Percentiles rank a stretch among this genome's conserved stretches.
Evolutionary conservation across 2,329 filamentous ascomycete species (phyloP).

Genomic region (Atkinsonella texensis): DNA sequence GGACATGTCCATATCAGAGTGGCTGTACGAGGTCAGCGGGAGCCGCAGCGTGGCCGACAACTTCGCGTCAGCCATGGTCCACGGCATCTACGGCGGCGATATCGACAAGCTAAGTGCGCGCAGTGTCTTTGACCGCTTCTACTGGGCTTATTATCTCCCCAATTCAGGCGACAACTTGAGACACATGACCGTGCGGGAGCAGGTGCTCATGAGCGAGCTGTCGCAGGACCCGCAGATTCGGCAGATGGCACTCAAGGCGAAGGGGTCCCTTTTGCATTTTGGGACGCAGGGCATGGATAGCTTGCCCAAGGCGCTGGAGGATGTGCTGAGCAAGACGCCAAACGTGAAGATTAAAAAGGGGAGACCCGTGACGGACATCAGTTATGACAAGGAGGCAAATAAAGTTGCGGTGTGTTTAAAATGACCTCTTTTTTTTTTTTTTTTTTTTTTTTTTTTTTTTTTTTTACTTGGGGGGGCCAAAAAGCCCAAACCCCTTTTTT

Average conservation of each 20-base stretch:
- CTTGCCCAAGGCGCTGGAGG: conserved; percentile 42
- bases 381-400: conserved; percentile 22
- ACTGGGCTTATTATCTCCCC: conserved; percentile 19
- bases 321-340: conserved; percentile 33
- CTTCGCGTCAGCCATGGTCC: conserved; percentile 60
- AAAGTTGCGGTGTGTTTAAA: conserved; percentile 28
- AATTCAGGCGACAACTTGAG: conserved; percentile 28
- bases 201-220: conserved; percentile 16
- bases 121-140: conserved; percentile 32
- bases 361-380: conserved; percentile 35
- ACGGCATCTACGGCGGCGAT: conserved; percentile 90
- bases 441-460: background rate
- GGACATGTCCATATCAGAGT: conserved; percentile 26
- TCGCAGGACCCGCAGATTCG: conserved; percentile 17
- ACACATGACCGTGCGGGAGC: conserved; percentile 20
- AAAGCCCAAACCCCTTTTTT: too few relatives aligned
- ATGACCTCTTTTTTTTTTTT: conserved; percentile 1
- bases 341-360: conserved; percentile 49
- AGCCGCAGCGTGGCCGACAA: conserved; percentile 48
- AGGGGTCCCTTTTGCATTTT: conserved; percentile 23
- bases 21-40: conserved; percentile 20
- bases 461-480: too few relatives aligned
- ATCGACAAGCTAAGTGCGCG: conserved; percentile 67
- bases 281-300: conserved; percentile 48
- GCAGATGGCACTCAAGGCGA: conserved; percentile 18